Percentiles rank a stretch among this genome's conserved stretches.
These are phyloP conservation scores for Cladobotryum protrusum DNA, from an alignment of 2,329 filamentous ascomycete genomes.

Conservation along the genomic window DNA sequence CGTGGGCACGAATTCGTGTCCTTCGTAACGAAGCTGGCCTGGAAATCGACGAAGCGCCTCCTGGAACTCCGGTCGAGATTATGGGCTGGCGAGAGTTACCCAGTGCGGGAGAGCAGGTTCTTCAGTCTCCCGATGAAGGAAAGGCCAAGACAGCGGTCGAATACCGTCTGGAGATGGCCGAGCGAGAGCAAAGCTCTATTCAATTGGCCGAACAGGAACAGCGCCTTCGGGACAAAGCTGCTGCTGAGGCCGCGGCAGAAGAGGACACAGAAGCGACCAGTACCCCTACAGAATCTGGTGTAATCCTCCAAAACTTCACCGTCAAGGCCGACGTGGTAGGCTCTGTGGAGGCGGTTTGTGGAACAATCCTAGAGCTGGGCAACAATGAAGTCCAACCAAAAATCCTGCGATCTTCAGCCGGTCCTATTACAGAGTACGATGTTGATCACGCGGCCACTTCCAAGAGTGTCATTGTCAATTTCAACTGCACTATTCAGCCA, in stretches of 20 bases:
- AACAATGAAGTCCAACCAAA: slow-evolving; percentile 76
- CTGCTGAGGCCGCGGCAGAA: slow-evolving; percentile 31
- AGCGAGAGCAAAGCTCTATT: slow-evolving; percentile 67
- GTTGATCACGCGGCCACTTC: slow-evolving; percentile 79
- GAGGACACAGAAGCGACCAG: slow-evolving; percentile 28
- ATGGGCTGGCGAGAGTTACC: slow-evolving; percentile 88
- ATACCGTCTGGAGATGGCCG: slow-evolving; percentile 65
- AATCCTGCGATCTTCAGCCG: slow-evolving; percentile 71
- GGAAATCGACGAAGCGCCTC: slow-evolving; percentile 65
- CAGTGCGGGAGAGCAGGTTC: slow-evolving; percentile 75
- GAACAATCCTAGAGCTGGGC: slow-evolving; percentile 69
- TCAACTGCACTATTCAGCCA: slow-evolving; percentile 68
- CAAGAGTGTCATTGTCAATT: slow-evolving; percentile 72
- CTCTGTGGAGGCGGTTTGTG: slow-evolving; percentile 83
- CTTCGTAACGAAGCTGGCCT: slow-evolving; percentile 80
- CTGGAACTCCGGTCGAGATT: slow-evolving; percentile 85
- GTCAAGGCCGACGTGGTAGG: slow-evolving; percentile 91
- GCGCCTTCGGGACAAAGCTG: slow-evolving; percentile 50
- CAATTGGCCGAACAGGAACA: slow-evolving; percentile 71
- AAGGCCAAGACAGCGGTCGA: slow-evolving; percentile 72
- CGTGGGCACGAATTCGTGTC: slow-evolving; percentile 79
- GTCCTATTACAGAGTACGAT: slow-evolving; percentile 76
- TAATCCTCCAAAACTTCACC: slow-evolving; percentile 66
- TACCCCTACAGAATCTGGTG: slow-evolving; percentile 32
- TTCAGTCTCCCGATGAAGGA: slow-evolving; percentile 75